Evolutionary conservation across 106 monocot genomes (phyloP), one percentile per base, ranked within the genome.

Genomic region (Apostasia shenzhenica): DNA sequence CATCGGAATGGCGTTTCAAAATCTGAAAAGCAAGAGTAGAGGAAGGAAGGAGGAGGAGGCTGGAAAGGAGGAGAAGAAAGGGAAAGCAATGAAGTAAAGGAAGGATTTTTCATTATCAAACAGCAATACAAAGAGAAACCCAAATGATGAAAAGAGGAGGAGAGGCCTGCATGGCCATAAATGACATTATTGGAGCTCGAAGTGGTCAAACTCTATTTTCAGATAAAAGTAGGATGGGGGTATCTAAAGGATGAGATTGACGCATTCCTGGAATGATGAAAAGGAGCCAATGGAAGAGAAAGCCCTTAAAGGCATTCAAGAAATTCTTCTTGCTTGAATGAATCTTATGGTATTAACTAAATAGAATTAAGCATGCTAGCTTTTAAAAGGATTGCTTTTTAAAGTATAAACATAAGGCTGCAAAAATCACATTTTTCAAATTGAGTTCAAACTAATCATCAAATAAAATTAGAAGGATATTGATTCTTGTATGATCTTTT

Each of bases 91-190:
- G 26, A 9, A 59, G 52, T 38, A 0, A 8, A 41, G 41, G 41
- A 59, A 41, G 59, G 59, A 59, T 59, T 14, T 37, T 57, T 57
- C 57, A 57, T 57, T 38, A 57, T 37, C 9, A 41, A 59, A 59
- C 38, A 40, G 41, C 41, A 41, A 59, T 40, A 59, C 6, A 41
- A 41, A 59, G 59, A 59, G 6, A 41, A 41, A 59, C 6, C 37
- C 59, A 59, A 59, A 41, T 52, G 59, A 59, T 59, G 59, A 59
- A 59, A 59, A 9, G 8, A 59, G 6, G 38, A 59, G 59, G 41
- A 59, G 59, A 9, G 10, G 40, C 41, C 59, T 59, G 59, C 59
- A 59, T 59, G 59, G 6, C 59, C 10, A 41, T 59, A 41, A 59
- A 59, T 59, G 38, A 41, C 59, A 59, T 59, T 41, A 41, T 59